These are phyloP conservation scores for Acacia confusa DNA, from an alignment of 306 rosid species.

Conservation along the genomic window DNA sequence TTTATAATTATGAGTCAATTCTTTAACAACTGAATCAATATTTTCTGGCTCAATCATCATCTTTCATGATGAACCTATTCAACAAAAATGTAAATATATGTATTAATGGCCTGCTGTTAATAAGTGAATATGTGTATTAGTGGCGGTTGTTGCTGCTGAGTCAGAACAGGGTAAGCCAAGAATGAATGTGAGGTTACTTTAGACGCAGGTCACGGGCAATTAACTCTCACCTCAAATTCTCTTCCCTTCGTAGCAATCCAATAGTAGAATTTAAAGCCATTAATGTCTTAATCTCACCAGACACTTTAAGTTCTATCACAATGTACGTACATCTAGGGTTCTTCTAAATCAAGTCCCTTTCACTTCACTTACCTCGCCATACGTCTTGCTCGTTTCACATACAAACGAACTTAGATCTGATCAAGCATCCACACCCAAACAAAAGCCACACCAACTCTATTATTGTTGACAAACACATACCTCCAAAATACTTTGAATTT, in stretches of 20 bases:
- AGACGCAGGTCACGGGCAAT: conserved; percentile 48
- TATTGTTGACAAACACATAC: not conserved
- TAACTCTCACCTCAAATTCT: conserved; percentile 35
- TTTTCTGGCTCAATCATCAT: not conserved
- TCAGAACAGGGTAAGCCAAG: conserved; percentile 22
- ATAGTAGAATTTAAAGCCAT: conserved; percentile 2
- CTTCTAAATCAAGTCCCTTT: conserved; percentile 16
- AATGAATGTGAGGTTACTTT: conserved; percentile 36
- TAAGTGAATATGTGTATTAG: not conserved
- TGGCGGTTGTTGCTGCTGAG: conserved; percentile 17
- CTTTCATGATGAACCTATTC: not conserved
- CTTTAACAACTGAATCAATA: too few species aligned
- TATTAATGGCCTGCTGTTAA: not conserved
- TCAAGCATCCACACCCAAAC: conserved; percentile 18
- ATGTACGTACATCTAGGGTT: not conserved
- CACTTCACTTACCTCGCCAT: conserved; percentile 18
- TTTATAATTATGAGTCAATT: too few species aligned
- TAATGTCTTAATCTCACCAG: conserved; percentile 8
- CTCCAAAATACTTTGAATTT: not conserved
- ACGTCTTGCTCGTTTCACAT: conserved; percentile 29
- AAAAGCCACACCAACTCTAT: not conserved
- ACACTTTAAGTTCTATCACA: not conserved
- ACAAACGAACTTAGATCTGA: conserved; percentile 23
- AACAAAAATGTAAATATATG: not conserved
- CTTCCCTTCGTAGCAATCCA: not conserved